Evolutionary conservation across 352 stramenopile species (phyloP), one percentile per base, ranked within the genome.

Genomic region (Phytophthora sp.): DNA sequence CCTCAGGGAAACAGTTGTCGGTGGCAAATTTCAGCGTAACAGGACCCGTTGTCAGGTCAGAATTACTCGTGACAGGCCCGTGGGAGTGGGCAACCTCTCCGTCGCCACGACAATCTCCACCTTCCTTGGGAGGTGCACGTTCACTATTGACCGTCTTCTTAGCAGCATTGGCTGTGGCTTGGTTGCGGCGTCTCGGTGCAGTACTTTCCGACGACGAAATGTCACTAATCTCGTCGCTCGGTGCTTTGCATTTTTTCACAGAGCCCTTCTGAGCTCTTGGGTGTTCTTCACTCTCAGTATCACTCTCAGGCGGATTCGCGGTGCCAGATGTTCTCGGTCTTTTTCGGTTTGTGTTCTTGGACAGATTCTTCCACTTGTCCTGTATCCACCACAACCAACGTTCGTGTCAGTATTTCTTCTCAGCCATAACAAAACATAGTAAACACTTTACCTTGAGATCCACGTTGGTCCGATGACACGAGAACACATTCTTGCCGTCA

Each of bases 391-490:
- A 50, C 18, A 33, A 57, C 1, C 3, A 50, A 35, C 24, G n/a
- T 11, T 29, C 18, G 6, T 7, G 30, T 57, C 50, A 57, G 33
- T 15, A 12, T 44, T 13, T 31, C 23, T 26, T 27, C 31, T 35
- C 4, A 18, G 7, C 42, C 21, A 38, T n/a, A 41, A 39, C 3
- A 5, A 29, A 26, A 42, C 1, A 16, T 39, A 16, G 23, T n/a
- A 21, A 30, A 11, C 21, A 45, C 38, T 38, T 26, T 29, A 89
- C 80, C 77, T 91, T 91, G 21, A 91, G 65, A 54, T 91, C 80
- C 12, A 86, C 70, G 30, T 90, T 89, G 0, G 77, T 91, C 27
- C 83, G 69, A 36, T 82, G 77, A 1, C 2, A 31, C 7, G 63
- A 65, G 60, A 91, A 91, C 2, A 90, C 62, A 5, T 31, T 46